Evolutionary conservation across 176 grass and related monocot species (phyloP), one percentile per base, ranked within the genome.

Genomic region (Paspalum notatum): DNA sequence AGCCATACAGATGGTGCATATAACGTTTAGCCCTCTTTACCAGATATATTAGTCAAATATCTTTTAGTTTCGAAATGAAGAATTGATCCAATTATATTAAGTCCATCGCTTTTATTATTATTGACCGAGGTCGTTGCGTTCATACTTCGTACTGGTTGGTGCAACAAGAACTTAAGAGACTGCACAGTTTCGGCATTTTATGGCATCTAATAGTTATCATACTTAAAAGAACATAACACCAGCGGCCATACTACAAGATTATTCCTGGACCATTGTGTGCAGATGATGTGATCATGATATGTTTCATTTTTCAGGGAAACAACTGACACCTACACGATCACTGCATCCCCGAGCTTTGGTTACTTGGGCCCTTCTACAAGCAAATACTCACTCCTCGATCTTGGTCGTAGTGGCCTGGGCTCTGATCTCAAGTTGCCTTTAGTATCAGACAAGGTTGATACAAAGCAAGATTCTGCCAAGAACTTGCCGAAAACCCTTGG

Each of bases 301-400:
- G 17, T 3, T 18, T 46, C 78, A 6, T 74, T 57, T 82, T 68
- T 68, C 85, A 98, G 95, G 75, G 92, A 94, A 80, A 90, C 91
- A 70, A 94, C 87, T 74, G 92, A 98, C 71, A 85, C 95, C 38
- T 98, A 91, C 69, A 92, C 92, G 78, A 98, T 98, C 22, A 80
- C 95, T 8, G 92, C 95, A 75, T 94, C 95, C 59, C 95, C 92
- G 43, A 78, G 40, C 80, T 98, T 98, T 43, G 95, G 95, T 56
- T 91, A 92, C 80, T 75, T 98, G 17, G 88, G 91, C 18, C 85
- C 85, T 71, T 87, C 85, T 26, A 86, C 80, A 11, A 92, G 91
- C 84, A 75, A 80, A 89, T 83, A 74, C 76, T 94, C 92, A 0
- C 83, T 86, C 58, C 55, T 91, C 21, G 80, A 89, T 48, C 58